A percentile compares a stretch with the other conserved stretches of the same genome.
Evolutionary conservation across 768 basidiomycete genomes (phyloP).

Genomic region (Pleurotus giganteus): DNA sequence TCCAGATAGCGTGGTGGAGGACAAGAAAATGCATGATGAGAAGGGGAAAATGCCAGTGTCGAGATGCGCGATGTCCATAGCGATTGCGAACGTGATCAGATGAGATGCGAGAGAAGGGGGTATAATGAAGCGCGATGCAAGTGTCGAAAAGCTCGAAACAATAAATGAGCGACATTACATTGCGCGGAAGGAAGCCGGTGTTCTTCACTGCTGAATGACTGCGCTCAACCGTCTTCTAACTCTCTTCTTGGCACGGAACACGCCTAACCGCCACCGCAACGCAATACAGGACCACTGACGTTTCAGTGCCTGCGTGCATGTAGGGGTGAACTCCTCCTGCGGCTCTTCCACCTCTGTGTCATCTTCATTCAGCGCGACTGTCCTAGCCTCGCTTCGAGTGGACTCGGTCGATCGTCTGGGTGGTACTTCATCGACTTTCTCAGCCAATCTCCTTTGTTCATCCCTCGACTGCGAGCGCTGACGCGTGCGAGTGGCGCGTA

Average conservation of each 20-base stretch:
- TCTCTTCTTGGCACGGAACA: constrained; percentile 46
- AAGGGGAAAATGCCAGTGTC: constrained; percentile 2
- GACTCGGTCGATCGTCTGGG: constrained; percentile 9
- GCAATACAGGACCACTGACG: constrained; percentile 62
- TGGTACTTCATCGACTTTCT: constrained; percentile 11
- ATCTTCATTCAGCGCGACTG: constrained; percentile 16
- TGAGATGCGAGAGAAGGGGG: neutral
- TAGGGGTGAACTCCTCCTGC: constrained; percentile 42
- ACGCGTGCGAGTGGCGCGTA: constrained; percentile 2
- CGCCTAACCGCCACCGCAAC: constrained; percentile 52
- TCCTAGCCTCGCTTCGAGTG: constrained; percentile 1
- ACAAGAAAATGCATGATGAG: neutral
- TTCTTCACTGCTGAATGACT: constrained; percentile 1
- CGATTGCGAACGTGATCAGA: neutral
- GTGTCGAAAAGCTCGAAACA: constrained; percentile 7
- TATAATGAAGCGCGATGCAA: neutral
- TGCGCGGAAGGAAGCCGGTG: neutral
- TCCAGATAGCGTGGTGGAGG: constrained; percentile 5
- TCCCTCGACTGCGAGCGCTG: constrained; percentile 9
- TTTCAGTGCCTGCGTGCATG: constrained; percentile 50
- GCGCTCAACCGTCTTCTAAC: constrained; percentile 9
- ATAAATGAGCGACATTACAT: constrained; percentile 4
- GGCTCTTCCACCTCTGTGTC: constrained; percentile 20
- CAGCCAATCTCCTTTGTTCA: constrained; percentile 1
- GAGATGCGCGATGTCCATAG: constrained; percentile 7